Evolutionary conservation across 2,329 filamentous ascomycete species (phyloP).

Genomic region (Parastagonospora nodorum): DNA sequence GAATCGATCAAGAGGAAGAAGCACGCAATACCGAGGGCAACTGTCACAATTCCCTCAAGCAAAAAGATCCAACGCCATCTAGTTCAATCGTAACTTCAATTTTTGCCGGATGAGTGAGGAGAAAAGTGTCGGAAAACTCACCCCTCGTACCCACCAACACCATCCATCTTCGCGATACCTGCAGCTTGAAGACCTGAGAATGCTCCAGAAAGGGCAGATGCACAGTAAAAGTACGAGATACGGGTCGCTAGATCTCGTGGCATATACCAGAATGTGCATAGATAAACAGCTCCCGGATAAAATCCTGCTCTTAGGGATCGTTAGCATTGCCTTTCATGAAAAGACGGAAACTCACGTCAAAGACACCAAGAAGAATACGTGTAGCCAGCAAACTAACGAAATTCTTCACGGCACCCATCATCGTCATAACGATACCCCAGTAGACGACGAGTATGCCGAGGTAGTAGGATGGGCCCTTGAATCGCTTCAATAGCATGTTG

Average conservation of each 20-base stretch:
- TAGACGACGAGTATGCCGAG: slow-evolving; percentile 33
- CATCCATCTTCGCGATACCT: slow-evolving; percentile 46
- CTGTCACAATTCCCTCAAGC: slow-evolving; percentile 47
- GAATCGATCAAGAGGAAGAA: slow-evolving; percentile 39
- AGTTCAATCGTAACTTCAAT: not conserved
- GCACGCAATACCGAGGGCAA: slow-evolving; percentile 22
- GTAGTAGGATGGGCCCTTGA: slow-evolving; percentile 34
- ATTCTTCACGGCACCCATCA: slow-evolving; percentile 29
- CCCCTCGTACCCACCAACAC: slow-evolving; percentile 45
- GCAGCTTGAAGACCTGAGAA: slow-evolving; percentile 51
- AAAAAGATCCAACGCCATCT: slow-evolving; percentile 53
- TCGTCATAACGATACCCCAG: slow-evolving; percentile 36
- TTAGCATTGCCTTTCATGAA: not conserved
- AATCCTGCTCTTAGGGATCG: slow-evolving; percentile 27
- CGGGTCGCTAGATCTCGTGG: slow-evolving; percentile 40
- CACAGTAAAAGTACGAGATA: slow-evolving; percentile 46
- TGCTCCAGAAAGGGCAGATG: slow-evolving; percentile 44
- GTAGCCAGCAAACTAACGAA: slow-evolving; percentile 23
- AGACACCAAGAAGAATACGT: slow-evolving; percentile 28
- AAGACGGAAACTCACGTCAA: slow-evolving; percentile 22
- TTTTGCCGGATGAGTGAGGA: slow-evolving; percentile 22
- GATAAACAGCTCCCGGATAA: slow-evolving; percentile 44
- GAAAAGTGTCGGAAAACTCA: slow-evolving; percentile 47
- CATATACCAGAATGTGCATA: slow-evolving; percentile 44
- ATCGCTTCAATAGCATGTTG: slow-evolving; percentile 49